Evolutionary conservation across 306 rosid species (phyloP).

Genomic region (Fagus crenata): DNA sequence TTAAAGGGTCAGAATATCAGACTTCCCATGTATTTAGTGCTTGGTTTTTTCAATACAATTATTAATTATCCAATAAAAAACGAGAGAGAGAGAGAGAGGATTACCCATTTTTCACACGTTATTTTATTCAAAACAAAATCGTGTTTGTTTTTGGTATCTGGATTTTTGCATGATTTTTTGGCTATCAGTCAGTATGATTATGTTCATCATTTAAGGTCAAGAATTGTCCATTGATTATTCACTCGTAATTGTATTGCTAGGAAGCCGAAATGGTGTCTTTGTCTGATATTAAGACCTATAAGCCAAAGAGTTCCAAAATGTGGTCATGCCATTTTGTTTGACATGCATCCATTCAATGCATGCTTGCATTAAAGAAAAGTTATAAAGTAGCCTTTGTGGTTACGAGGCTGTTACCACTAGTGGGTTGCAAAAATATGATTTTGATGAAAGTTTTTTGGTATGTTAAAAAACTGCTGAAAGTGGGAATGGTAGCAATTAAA

Average conservation of each 20-base stretch:
- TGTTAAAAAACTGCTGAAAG: neutral
- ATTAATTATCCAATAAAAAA: neutral
- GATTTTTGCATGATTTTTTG: neutral
- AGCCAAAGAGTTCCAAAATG: neutral
- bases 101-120: neutral
- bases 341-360: neutral
- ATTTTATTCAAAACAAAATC: neutral
- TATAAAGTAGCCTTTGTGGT: neutral
- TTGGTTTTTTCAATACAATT: neutral
- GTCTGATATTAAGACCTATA: neutral
- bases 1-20: neutral
- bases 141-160: neutral
- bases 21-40: too few relatives aligned
- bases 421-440: neutral
- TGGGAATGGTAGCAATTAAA: neutral
- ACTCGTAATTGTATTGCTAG: neutral
- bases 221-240: neutral
- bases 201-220: neutral
- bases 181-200: neutral
- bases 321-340: neutral
- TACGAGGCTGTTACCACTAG: neutral
- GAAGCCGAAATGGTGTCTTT: slow-evolving; percentile 6
- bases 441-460: neutral
- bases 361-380: neutral
- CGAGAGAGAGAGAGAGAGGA: neutral